Conservation (phyloP, 2,329 filamentous ascomycete genomes). For the Alternaria conjuncta region DNA sequence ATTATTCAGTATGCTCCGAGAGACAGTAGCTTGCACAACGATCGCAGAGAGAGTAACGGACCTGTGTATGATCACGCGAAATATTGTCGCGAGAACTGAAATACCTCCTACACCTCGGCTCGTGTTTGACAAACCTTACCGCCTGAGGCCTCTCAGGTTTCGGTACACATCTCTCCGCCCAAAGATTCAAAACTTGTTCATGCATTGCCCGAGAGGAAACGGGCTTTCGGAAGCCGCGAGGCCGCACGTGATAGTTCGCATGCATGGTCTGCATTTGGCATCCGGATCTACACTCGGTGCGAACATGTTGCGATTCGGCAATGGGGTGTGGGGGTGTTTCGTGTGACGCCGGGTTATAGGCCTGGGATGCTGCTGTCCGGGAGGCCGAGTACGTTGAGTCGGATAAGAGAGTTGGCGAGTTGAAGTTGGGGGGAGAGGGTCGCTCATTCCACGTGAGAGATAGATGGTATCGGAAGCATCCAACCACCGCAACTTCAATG, state of each 20-base stretch:
- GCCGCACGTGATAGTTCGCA: not conserved
- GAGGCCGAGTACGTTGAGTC: not conserved
- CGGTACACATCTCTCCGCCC: not conserved
- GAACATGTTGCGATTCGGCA: not conserved
- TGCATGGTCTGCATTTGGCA: conserved; percentile 7
- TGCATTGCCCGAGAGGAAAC: conserved; percentile 7
- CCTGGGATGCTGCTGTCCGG: not conserved
- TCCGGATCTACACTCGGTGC: not conserved
- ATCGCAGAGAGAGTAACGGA: not conserved
- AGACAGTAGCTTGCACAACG: not conserved
- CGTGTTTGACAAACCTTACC: conserved; percentile 9
- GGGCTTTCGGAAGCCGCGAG: not conserved
- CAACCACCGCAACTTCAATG: not conserved
- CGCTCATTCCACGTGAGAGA: not conserved
- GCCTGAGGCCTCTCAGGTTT: conserved; percentile 11
- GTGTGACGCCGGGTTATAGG: not conserved
- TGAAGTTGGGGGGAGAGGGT: not conserved
- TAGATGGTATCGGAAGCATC: not conserved
- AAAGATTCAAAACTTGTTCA: conserved; percentile 2
- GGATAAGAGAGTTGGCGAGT: not conserved
- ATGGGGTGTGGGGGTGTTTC: not conserved
- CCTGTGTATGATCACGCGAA: not conserved
- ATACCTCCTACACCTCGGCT: not conserved
- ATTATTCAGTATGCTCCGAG: not conserved
- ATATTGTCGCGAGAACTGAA: conserved; percentile 5